Percentiles rank a stretch among this genome's conserved stretches.
Conservation (phyloP, 2,329 filamentous ascomycete species). For the Trichophyton schoenleinii region DNA sequence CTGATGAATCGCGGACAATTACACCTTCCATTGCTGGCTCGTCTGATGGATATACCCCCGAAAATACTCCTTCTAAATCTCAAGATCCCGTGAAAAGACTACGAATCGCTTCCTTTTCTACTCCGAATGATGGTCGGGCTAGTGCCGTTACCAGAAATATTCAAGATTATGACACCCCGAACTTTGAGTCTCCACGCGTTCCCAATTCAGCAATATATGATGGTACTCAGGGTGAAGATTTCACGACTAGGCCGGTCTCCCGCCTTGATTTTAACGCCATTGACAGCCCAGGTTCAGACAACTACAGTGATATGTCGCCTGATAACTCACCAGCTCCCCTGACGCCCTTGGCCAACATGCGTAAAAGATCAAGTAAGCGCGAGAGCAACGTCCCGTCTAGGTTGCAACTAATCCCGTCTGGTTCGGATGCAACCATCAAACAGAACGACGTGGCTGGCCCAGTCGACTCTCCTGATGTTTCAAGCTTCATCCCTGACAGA, state of each 20-base stretch:
- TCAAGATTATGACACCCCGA: neutral
- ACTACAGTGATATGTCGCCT: neutral
- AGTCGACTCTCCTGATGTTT: neutral
- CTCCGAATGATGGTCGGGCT: neutral
- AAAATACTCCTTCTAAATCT: neutral
- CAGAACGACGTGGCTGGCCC: neutral
- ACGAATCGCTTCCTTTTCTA: neutral
- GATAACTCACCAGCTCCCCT: neutral
- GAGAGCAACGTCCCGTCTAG: neutral
- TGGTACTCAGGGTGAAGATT: neutral
- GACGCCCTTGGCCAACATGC: neutral
- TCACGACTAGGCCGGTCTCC: neutral
- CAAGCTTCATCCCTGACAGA: neutral
- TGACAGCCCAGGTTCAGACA: neutral
- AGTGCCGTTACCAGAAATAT: neutral
- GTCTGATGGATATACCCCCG: neutral
- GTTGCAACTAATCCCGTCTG: neutral
- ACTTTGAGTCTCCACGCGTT: neutral
- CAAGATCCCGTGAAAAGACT: neutral
- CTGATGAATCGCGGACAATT: neutral
- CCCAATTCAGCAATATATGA: neutral
- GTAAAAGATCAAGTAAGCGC: neutral
- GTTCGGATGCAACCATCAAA: neutral
- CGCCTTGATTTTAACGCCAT: neutral
- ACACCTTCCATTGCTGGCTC: neutral